Base-by-base conservation (phyloP, 2,329 filamentous ascomycete genomes). In the Verticillium nubilum region DNA sequence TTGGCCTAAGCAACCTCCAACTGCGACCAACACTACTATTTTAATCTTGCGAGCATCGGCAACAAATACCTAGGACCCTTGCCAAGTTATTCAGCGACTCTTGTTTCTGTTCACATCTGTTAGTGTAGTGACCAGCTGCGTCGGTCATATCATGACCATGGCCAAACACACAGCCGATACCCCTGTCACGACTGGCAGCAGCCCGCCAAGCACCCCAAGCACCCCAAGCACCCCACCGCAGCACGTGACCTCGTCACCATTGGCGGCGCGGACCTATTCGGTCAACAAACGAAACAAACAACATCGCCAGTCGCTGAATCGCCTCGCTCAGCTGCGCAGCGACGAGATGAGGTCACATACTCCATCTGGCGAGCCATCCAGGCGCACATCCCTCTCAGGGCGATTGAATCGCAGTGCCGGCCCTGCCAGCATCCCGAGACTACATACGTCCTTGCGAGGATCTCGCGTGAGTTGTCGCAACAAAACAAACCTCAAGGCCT, bases 321-420 rank as follows among this genome's bases (percentile, higher is more conserved):
- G 59, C 56, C 26, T 33, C 28, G 25, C n/a, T n/a, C 25, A 28
- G 26, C 25, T 53, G 25, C 52, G 52, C 13, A 23, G 13, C 27
- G 26, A 15, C 69, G 69, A 33, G 69, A 70, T 60, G 69, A 70
- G 59, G 69, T 64, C 62, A 27, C 61, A 63, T 29, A 64, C 62
- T 15, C 62, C 62, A 10, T 61, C 62, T 23, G 62, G 70, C 28
- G 71, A 72, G 47, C 68, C 68, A 56, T 62, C 64, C n/a, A 70
- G 71, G 54, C 68, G 70, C 42, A 66, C 58, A 25, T 73, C 74
- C 0, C 55, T 67, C 1, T 67, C 72, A 0, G 70, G 66, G 23
- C 68, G 71, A 19, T 67, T 77, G 50, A 71, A 74, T 31, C 68
- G 71, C 1, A 75, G 74, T 54, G 71, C 68, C 1, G 75, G 74